Percentiles rank a stretch among this genome's conserved stretches.
phyloP scores from a whole-genome alignment of 1,139 yeast species.

The Pichia sp. region DNA sequence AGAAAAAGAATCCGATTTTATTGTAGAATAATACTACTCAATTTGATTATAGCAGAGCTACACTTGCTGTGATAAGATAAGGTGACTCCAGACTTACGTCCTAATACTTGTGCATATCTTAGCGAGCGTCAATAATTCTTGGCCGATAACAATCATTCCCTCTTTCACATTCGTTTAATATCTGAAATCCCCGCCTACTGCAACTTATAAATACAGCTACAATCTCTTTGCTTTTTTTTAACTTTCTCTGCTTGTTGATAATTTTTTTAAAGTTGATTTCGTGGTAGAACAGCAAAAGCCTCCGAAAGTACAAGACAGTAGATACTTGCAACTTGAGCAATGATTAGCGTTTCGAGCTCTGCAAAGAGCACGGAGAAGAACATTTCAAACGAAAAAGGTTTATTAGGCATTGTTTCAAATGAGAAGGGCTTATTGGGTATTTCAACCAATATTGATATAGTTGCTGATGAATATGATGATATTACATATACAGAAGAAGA shows the following conservation, averaged over 20 bases:
- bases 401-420: not conserved
- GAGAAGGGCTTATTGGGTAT: not conserved
- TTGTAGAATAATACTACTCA: not conserved
- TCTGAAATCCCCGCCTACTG: not conserved
- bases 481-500: slow-evolving; percentile 21
- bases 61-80: too few species aligned
- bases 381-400: not conserved
- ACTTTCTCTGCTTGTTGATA: not conserved
- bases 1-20: not conserved
- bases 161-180: not conserved
- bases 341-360: not conserved
- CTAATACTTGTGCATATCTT: too few species aligned
- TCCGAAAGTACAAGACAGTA: not conserved
- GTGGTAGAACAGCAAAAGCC: not conserved
- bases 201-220: not conserved
- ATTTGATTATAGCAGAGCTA: too few species aligned
- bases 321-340: not conserved
- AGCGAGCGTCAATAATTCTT: too few species aligned
- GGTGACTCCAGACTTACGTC: too few species aligned
- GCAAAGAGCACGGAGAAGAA: not conserved
- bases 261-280: too few species aligned
- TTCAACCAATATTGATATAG: not conserved
- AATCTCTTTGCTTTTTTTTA: not conserved
- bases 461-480: slow-evolving; percentile 18
- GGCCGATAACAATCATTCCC: not conserved